These are phyloP conservation scores for Quercus tomentella DNA, from an alignment of 331 rosid species.

Conservation along the genomic window DNA sequence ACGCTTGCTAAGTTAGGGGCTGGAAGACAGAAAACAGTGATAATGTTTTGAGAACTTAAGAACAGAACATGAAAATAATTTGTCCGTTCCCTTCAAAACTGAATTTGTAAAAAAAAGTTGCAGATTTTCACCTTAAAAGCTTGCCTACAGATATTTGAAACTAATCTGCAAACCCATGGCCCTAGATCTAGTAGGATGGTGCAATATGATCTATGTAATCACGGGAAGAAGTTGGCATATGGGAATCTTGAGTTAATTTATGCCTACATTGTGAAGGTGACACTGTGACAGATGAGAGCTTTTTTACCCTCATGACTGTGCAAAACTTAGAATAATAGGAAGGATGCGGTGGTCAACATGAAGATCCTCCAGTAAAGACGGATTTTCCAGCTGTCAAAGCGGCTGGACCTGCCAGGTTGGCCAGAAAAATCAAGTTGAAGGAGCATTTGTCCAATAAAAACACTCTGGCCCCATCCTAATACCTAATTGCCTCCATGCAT, in stretches of 20 bases:
- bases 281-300: neutral
- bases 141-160: neutral
- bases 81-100: neutral
- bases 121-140: neutral
- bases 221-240: neutral
- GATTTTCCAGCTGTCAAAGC: neutral
- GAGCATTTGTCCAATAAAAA: neutral
- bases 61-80: neutral
- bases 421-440: neutral
- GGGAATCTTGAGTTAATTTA: neutral
- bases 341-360: neutral
- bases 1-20: neutral
- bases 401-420: neutral
- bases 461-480: neutral
- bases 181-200: constrained; percentile 8
- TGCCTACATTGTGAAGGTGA: neutral
- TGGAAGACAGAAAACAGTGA: neutral
- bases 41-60: neutral
- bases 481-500: no score
- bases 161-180: constrained; percentile 2
- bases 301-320: neutral
- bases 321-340: neutral
- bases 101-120: neutral
- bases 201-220: neutral
- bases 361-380: neutral